phyloP scores from a whole-genome alignment of 1,139 yeast genomes.

The Hyphopichia pseudoburtonii region DNA sequence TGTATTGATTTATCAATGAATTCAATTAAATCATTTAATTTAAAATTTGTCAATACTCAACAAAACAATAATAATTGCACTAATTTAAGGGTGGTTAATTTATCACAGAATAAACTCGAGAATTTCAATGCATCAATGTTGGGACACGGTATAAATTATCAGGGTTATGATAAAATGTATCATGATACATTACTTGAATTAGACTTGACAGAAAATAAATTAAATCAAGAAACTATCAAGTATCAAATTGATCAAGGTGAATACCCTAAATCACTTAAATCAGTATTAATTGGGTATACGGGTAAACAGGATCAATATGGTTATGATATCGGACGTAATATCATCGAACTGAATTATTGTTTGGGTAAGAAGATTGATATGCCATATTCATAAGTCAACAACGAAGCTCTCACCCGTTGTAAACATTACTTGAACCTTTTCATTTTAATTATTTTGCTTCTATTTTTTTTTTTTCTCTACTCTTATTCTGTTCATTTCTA shows the following conservation, averaged over 20 bases:
- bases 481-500: no score
- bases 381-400: slow-evolving; percentile 1
- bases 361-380: slow-evolving; percentile 19
- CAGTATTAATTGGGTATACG: slow-evolving; percentile 17
- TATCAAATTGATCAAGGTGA: background rate
- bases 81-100: slow-evolving; percentile 14
- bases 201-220: slow-evolving; percentile 19
- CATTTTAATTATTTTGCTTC: no score
- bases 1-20: slow-evolving; percentile 19
- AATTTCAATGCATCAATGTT: slow-evolving; percentile 12
- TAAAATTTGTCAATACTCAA: no score
- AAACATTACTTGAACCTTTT: no score
- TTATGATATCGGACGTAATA: slow-evolving; percentile 21
- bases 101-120: slow-evolving; percentile 17
- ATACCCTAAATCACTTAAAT: slow-evolving; percentile 14
- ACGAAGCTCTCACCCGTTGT: no score
- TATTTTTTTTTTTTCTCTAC: no score
- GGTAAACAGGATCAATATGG: slow-evolving; percentile 24
- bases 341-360: slow-evolving; percentile 13
- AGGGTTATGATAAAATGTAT: slow-evolving; percentile 6
- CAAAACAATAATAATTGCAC: slow-evolving; percentile 7
- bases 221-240: background rate
- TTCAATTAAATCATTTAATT: slow-evolving; percentile 8
- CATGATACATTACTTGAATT: slow-evolving; percentile 20
- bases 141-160: slow-evolving; percentile 11